Evolutionary conservation across 2,329 filamentous ascomycete genomes (phyloP).

Genomic region (Falciphora oryzae): DNA sequence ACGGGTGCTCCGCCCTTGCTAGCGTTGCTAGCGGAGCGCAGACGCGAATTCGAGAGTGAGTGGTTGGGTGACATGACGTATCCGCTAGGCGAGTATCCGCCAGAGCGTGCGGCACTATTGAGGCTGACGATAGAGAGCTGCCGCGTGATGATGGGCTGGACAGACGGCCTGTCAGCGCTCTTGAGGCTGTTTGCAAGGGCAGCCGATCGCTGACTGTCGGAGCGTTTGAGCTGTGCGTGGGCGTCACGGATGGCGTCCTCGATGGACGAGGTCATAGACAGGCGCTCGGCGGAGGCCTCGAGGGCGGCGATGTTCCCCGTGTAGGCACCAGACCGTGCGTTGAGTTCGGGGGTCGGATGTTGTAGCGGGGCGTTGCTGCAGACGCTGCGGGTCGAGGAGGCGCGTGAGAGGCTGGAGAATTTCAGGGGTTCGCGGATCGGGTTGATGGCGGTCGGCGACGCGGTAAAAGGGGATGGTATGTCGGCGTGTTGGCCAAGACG

Average conservation of each 20-base stretch:
- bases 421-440: conserved; percentile 5
- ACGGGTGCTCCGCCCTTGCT: conserved; percentile 27
- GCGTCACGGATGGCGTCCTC: conserved; percentile 71
- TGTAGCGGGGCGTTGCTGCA: conserved; percentile 30
- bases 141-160: conserved; percentile 21
- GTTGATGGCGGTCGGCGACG: neutral
- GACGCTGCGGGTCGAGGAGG: conserved; percentile 10
- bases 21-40: conserved; percentile 50
- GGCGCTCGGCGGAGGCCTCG: conserved; percentile 68
- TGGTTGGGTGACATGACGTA: conserved; percentile 63
- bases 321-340: conserved; percentile 55
- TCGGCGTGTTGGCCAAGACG: neutral
- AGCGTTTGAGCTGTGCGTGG: conserved; percentile 64
- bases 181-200: conserved; percentile 45
- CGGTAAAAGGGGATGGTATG: neutral
- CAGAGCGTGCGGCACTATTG: conserved; percentile 60
- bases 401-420: conserved; percentile 5
- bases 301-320: conserved; percentile 65
- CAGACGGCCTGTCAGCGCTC: conserved; percentile 20
- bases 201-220: conserved; percentile 61
- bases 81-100: conserved; percentile 63
- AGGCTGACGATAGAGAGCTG: conserved; percentile 62
- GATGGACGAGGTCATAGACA: conserved; percentile 70
- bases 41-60: conserved; percentile 51
- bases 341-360: conserved; percentile 58